Evolutionary conservation across 2,329 filamentous ascomycete genomes (phyloP), one percentile per base, ranked within the genome.

Genomic region (Curvularia hawaiiensis): DNA sequence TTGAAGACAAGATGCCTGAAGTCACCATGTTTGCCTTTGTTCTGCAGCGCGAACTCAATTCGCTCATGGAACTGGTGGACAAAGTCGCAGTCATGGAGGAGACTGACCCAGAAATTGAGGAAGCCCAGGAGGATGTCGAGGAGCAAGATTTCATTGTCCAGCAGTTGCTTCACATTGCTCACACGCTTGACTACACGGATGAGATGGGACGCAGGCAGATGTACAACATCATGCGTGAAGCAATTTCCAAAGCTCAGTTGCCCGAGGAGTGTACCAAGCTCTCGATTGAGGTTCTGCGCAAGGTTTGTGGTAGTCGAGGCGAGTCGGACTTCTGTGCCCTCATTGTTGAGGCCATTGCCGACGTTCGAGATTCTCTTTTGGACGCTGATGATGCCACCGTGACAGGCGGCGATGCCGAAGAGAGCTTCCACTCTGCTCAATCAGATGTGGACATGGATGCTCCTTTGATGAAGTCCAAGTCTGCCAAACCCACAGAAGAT

Each of bases 101-200:
- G 1, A 83, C 83, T 12, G 83, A 83, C 35, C 52, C 63, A 16
- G 85, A 88, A 4, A 84, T 79, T 2, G 80, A 86, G 22, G 90
- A 91, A 6, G 83, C 82, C 4, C 90, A 93, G 59, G 91, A 96
- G 68, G 90, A 96, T 64, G 90, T 90, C 0, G 88, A 92, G 7
- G 92, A 97, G 73, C 89, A 93, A 67, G 94, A 98, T 75, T 99
- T 99, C 68, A 90, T 97, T 61, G 90, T 97, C 39, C 93, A 98
- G 74, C 96, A 99, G 73, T 83, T 99, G 56, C 86, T 99, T 35
- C 90, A 97, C 68, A 96, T 99, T 71, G 90, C 92, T 5, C 83
- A 93, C 58, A 96, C 91, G 1, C 85, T 98, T 50, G 95, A 99
- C 77, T 99, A 98, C 77, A 93, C 91, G n/a, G 95, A 99, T 72